Evolutionary conservation across 116 monocot species (phyloP).

Genomic region (Trichopus zeylanicus): DNA sequence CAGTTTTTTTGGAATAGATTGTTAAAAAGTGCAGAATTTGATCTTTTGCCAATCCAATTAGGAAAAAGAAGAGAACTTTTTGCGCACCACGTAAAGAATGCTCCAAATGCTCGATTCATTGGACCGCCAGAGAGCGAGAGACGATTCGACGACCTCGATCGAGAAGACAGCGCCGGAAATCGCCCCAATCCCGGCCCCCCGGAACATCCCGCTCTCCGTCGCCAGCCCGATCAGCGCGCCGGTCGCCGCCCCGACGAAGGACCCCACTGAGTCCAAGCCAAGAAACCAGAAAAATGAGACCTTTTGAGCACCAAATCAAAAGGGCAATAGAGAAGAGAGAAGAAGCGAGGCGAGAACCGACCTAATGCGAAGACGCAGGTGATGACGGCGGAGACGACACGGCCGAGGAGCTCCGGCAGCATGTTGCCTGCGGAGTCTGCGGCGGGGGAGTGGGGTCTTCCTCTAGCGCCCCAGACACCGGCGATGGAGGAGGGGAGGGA

Average conservation of each 20-base stretch:
- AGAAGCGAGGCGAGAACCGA: slow-evolving; percentile 1
- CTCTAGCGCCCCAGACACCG: background rate
- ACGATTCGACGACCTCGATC: slow-evolving; percentile 56
- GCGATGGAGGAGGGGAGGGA: background rate
- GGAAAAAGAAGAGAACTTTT: too few relatives aligned
- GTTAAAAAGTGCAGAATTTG: too few relatives aligned
- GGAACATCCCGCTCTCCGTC: slow-evolving; percentile 52
- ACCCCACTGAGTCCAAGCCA: slow-evolving; percentile 51
- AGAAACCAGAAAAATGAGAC: background rate
- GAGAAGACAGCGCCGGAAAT: slow-evolving; percentile 76
- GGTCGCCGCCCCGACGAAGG: slow-evolving; percentile 48
- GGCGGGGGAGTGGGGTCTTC: background rate
- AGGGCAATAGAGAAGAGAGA: background rate
- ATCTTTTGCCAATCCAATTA: background rate
- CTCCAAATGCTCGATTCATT: slow-evolving; percentile 36
- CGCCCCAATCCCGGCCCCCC: slow-evolving; percentile 69
- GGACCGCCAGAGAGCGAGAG: slow-evolving; percentile 37
- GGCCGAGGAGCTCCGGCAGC: slow-evolving; percentile 1
- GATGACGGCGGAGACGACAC: slow-evolving; percentile 3
- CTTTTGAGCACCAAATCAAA: background rate
- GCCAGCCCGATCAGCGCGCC: slow-evolving; percentile 63
- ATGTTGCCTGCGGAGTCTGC: too few relatives aligned
- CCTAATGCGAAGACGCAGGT: slow-evolving; percentile 25
- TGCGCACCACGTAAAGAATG: slow-evolving; percentile 37
- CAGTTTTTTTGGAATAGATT: too few relatives aligned